phyloP scores from a whole-genome alignment of 768 basidiomycete genomes.

The Arthromyces matolae region DNA sequence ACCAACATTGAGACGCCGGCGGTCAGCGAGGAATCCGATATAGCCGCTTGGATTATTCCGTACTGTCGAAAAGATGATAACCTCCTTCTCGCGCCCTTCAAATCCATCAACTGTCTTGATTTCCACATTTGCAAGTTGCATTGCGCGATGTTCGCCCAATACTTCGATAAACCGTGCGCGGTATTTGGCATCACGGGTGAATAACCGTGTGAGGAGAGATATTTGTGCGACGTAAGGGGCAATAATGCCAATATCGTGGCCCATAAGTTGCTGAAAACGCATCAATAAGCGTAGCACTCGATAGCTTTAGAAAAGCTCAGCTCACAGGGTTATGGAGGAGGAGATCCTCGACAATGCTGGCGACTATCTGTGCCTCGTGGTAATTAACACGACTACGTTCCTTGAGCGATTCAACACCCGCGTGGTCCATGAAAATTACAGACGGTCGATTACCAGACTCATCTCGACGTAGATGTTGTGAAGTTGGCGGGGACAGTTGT shows the following conservation, averaged over 20 bases:
- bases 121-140: constrained; percentile 68
- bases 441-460: constrained; percentile 45
- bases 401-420: constrained; percentile 59
- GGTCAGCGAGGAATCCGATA: constrained; percentile 88
- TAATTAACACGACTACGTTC: constrained; percentile 76
- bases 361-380: constrained; percentile 75
- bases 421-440: constrained; percentile 82
- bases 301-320: constrained; percentile 14
- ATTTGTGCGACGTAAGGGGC: constrained; percentile 91
- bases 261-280: constrained; percentile 49
- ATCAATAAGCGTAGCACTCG: constrained; percentile 6
- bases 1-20: constrained; percentile 84
- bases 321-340: constrained; percentile 69
- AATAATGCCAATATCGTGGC: constrained; percentile 85
- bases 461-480: constrained; percentile 43
- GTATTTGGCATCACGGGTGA: constrained; percentile 54
- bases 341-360: constrained; percentile 79
- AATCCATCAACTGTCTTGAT: constrained; percentile 94
- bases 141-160: constrained; percentile 62
- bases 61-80: constrained; percentile 90
- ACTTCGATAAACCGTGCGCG: constrained; percentile 50
- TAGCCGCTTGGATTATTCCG: constrained; percentile 72
- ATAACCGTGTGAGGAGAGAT: constrained; percentile 61
- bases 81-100: constrained; percentile 89
- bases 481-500: constrained; percentile 58